These are phyloP conservation scores for Takakia lepidozioides DNA, from an alignment of 225 moss, liverwort and hornwort genomes.

Conservation along the genomic window DNA sequence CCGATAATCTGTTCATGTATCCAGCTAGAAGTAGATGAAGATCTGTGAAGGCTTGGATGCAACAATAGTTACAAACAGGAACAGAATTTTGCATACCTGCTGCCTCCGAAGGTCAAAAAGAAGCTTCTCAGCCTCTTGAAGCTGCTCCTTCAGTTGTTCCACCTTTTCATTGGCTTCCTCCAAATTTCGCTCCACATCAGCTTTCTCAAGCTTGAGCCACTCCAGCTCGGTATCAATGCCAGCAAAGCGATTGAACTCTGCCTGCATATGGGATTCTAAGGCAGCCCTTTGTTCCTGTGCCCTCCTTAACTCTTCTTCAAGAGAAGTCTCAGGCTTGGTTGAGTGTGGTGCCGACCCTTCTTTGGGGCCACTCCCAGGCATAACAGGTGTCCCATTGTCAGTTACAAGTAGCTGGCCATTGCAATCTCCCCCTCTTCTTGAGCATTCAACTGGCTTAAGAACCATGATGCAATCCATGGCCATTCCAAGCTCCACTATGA, in stretches of 20 bases:
- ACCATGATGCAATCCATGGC: constrained; percentile 42
- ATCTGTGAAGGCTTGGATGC: no score
- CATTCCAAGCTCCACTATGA: constrained; percentile 48
- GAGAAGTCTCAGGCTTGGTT: constrained; percentile 11
- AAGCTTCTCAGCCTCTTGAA: constrained; percentile 31
- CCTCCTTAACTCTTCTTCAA: constrained; percentile 23
- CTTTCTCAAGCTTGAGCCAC: constrained; percentile 38
- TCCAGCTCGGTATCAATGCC: constrained; percentile 37
- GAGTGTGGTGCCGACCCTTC: no score
- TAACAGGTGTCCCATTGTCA: no score
- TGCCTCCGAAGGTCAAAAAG: no score
- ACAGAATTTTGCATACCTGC: no score
- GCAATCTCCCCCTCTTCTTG: constrained; percentile 7
- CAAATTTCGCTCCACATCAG: constrained; percentile 23
- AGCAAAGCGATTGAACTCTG: no score
- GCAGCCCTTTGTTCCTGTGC: constrained; percentile 29
- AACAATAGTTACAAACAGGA: no score
- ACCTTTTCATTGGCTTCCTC: constrained; percentile 16
- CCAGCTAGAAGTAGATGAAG: no score
- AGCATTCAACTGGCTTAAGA: constrained; percentile 19
- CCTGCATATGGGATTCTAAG: no score
- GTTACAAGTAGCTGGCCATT: constrained; percentile 1
- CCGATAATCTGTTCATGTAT: no score
- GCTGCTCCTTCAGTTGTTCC: constrained; percentile 27
- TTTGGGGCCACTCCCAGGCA: no score